Evolutionary conservation across 2,329 filamentous ascomycete genomes (phyloP).

Genomic region (Epicoccum sorghinum): DNA sequence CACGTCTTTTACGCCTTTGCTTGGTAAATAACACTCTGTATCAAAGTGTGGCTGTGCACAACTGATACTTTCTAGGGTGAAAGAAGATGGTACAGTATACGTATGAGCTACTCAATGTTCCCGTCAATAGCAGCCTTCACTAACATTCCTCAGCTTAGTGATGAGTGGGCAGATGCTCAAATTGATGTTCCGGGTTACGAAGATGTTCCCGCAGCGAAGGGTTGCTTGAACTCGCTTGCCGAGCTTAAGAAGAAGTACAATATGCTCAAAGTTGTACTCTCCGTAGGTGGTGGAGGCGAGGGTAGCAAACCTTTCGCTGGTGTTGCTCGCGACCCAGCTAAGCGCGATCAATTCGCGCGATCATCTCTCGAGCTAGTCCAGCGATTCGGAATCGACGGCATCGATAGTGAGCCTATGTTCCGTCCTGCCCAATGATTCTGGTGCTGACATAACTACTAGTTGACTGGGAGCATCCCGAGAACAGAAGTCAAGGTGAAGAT

Average conservation of each 20-base stretch:
- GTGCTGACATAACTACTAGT: conserved; percentile 58
- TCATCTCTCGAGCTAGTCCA: conserved; percentile 72
- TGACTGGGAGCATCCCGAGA: conserved; percentile 78
- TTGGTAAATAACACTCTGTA: conserved; percentile 49
- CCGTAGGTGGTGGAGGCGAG: conserved; percentile 74
- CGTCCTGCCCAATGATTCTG: neutral
- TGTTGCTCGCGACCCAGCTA: conserved; percentile 66
- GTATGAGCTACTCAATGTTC: conserved; percentile 58
- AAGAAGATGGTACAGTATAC: conserved; percentile 74
- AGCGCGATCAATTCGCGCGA: conserved; percentile 72
- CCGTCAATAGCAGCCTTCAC: conserved; percentile 23
- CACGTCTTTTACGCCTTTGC: conserved; percentile 86
- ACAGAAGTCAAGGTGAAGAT: conserved; percentile 69
- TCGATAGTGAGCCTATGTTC: conserved; percentile 68
- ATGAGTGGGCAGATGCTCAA: conserved; percentile 77
- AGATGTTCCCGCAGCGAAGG: conserved; percentile 42
- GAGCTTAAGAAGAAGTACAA: conserved; percentile 73
- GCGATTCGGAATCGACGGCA: conserved; percentile 73
- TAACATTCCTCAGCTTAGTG: conserved; percentile 65
- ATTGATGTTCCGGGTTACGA: conserved; percentile 71
- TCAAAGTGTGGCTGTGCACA: conserved; percentile 14
- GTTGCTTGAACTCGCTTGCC: conserved; percentile 73
- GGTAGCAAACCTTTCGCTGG: conserved; percentile 71
- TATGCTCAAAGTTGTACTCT: conserved; percentile 76
- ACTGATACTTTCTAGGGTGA: conserved; percentile 59